These are phyloP conservation scores for Phytophthora boehmeriae DNA, from an alignment of 352 stramenopile species.

Conservation along the genomic window DNA sequence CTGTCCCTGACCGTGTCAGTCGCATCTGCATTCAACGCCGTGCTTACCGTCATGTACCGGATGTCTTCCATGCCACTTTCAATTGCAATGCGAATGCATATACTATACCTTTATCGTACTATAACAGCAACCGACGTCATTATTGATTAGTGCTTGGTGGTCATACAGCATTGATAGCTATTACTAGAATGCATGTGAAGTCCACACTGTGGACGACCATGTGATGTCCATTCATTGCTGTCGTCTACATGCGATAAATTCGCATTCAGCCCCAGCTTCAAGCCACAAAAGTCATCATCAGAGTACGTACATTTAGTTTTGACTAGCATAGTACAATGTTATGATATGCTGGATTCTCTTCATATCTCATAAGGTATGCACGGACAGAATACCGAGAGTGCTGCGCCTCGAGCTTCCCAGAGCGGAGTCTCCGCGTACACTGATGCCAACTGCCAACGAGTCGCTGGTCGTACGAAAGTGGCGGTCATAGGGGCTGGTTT, in stretches of 20 bases:
- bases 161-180: no score
- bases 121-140: no score
- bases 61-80: not conserved
- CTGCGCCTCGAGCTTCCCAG: conserved; percentile 5
- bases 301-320: no score
- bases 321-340: not conserved
- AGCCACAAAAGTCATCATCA: not conserved
- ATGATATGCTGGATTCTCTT: not conserved
- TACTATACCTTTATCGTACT: no score
- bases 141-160: no score
- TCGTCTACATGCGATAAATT: conserved; percentile 3
- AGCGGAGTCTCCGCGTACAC: conserved; percentile 30
- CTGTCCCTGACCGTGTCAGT: not conserved
- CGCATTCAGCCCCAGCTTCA: not conserved
- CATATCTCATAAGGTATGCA: conserved; percentile 22
- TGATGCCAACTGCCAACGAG: conserved; percentile 15
- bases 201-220: not conserved
- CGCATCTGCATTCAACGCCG: not conserved
- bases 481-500: conserved; percentile 71
- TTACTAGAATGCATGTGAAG: not conserved
- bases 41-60: not conserved
- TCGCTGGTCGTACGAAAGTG: conserved; percentile 32
- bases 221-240: not conserved
- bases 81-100: not conserved
- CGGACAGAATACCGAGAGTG: conserved; percentile 3